Evolutionary conservation across 345 rosid genomes (phyloP).

Genomic region (Rhodamnia argentea): DNA sequence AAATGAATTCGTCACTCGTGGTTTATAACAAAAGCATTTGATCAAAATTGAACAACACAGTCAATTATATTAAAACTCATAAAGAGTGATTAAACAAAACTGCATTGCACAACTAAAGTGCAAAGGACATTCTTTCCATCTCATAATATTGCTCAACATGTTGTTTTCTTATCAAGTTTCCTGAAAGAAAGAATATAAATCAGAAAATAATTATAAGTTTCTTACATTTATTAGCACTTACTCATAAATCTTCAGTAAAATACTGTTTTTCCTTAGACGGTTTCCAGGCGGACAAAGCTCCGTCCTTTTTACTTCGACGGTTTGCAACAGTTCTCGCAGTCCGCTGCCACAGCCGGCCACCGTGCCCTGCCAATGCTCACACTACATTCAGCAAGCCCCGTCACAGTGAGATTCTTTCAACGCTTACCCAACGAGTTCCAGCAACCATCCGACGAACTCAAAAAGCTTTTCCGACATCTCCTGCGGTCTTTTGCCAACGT

Average conservation of each 20-base stretch:
- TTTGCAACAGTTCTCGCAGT: background rate
- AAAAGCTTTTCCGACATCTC: background rate
- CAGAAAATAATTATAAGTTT: background rate
- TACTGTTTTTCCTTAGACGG: no score
- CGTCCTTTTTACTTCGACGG: no score
- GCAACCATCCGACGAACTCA: background rate
- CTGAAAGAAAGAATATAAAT: background rate
- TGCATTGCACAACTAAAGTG: background rate
- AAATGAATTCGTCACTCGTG: background rate
- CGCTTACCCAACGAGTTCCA: background rate
- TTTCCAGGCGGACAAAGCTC: no score
- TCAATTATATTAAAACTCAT: background rate
- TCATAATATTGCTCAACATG: background rate
- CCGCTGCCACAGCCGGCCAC: background rate
- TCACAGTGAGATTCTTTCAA: background rate
- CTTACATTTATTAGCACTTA: background rate
- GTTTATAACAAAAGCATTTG: background rate
- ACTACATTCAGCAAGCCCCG: fast-evolving
- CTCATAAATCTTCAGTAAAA: no score
- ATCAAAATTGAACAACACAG: background rate
- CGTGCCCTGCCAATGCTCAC: fast-evolving
- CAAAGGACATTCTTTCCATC: background rate
- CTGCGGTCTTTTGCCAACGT: background rate
- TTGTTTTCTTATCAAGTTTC: background rate
- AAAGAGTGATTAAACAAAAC: background rate